Base-by-base conservation (phyloP, 2,329 filamentous ascomycete genomes). In the Botryosphaeria dothidea region DNA sequence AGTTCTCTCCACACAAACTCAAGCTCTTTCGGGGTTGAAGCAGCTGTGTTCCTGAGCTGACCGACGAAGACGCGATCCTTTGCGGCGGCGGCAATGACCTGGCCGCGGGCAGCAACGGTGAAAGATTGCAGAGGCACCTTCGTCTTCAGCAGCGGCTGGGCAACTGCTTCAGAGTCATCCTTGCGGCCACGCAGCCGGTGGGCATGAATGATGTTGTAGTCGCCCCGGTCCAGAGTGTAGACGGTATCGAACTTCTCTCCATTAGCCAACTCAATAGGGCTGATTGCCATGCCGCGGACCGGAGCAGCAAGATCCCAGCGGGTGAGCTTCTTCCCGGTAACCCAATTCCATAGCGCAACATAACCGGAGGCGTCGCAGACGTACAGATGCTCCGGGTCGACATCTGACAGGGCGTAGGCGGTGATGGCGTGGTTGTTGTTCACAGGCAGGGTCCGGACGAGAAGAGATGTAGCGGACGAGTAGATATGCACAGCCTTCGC, bases 401-500 rank as follows among this genome's bases (percentile, higher is more conserved):
- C 71, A 31, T 79, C 78, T 63, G 82, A 88, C 34, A 87, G 69
- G 21, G 81, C 79, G 71, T 83, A 87, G 25, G 81, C 81, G 23
- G 81, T 77, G 23, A 89, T 78, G 11, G 73, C 76, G 23, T 81
- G 76, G 71, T 77, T 73, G 69, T 81, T 69, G n/a, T 78, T 76
- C 29, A 89, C 80, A 13, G 85, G 80, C 56, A 97, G 89, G 64
- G 88, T 87, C 69, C 92, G 88, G 51, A 92, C 83, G 23, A 96
- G 86, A 57, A 96, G 85, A 1, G 95, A 98, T 63, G 92, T 93
- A 68, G 86, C 82, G 31, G 92, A 87, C 1, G 91, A 91, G 77
- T 95, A 96, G 27, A 97, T 85, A 74, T 93, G 90, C 62, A 97
- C 82, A 9, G 90, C 89, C 29, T 86, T 89, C 66, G 88, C 86